A percentile compares a stretch with the other conserved stretches of the same genome.
These are phyloP conservation scores for Phyllostachys edulis DNA, from an alignment of 176 grass and related monocot species.

Conservation along the genomic window DNA sequence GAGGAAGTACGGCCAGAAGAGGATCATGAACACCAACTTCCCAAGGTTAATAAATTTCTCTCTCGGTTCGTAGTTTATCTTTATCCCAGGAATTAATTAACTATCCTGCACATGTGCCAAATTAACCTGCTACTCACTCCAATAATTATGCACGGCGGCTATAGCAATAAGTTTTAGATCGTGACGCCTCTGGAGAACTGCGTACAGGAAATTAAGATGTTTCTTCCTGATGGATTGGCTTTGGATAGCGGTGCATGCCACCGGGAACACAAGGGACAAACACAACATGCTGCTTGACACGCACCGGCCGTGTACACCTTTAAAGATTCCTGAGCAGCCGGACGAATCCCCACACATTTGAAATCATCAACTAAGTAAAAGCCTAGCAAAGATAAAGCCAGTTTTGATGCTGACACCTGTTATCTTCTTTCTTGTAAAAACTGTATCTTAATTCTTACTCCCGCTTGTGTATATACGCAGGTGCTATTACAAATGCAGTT, in stretches of 20 bases:
- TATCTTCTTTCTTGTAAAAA: background rate
- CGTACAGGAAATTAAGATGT: background rate
- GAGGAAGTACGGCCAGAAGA: conserved; percentile 79
- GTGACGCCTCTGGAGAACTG: background rate
- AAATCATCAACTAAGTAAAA: background rate
- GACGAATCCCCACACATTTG: conserved; percentile 30
- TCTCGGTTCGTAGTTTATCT: background rate
- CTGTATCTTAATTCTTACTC: background rate
- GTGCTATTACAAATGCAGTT: conserved; percentile 67
- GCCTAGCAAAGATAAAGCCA: background rate
- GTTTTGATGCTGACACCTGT: background rate
- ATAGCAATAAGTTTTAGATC: background rate
- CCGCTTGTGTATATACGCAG: conserved; percentile 13
- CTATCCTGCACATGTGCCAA: background rate
- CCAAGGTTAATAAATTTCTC: conserved; percentile 43
- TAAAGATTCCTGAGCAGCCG: background rate
- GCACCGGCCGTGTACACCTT: background rate
- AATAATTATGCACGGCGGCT: background rate
- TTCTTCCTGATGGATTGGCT: background rate
- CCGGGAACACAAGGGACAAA: background rate
- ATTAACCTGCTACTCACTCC: background rate
- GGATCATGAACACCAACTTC: conserved; percentile 37
- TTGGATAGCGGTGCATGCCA: background rate
- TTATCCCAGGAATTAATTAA: background rate
- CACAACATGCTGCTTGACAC: background rate